phyloP scores from a whole-genome alignment of 192 early-diverging fungal species.

The Entomortierella parvispora region DNA sequence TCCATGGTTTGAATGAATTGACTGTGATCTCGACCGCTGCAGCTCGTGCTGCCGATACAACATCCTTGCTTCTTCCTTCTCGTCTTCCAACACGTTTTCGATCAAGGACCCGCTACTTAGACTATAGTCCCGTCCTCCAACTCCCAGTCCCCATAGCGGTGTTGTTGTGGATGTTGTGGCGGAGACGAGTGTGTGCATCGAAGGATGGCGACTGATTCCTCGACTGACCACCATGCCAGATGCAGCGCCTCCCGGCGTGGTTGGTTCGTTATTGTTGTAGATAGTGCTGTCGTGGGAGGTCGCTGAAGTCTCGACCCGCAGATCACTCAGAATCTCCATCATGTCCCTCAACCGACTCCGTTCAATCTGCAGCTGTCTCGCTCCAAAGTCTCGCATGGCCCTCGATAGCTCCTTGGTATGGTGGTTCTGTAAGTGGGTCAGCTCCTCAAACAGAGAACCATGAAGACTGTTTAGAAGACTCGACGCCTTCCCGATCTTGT shows the following conservation, averaged over 20 bases:
- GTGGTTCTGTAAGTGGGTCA: slow-evolving; percentile 55
- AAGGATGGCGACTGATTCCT: slow-evolving; percentile 31
- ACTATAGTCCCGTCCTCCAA: neutral
- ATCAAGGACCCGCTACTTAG: neutral
- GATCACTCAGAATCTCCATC: slow-evolving; percentile 38
- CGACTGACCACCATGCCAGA: neutral
- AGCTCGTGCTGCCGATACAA: slow-evolving; percentile 13
- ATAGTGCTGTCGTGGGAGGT: too few species aligned
- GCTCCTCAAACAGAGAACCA: slow-evolving; percentile 59
- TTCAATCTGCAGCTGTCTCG: slow-evolving; percentile 41
- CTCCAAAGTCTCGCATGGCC: slow-evolving; percentile 45
- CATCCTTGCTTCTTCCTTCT: slow-evolving; percentile 23
- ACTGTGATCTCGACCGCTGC: slow-evolving; percentile 2
- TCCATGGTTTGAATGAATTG: neutral
- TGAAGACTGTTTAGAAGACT: slow-evolving; percentile 56
- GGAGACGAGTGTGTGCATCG: slow-evolving; percentile 5
- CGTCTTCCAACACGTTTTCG: slow-evolving; percentile 11
- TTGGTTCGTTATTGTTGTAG: too few species aligned
- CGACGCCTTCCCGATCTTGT: slow-evolving; percentile 49
- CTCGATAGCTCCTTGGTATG: slow-evolving; percentile 51
- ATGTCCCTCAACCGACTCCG: slow-evolving; percentile 49
- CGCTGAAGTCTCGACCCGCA: slow-evolving; percentile 24
- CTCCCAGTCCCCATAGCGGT: slow-evolving; percentile 4
- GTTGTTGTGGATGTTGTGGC: neutral
- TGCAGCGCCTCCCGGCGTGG: neutral